These are phyloP conservation scores for Yamadazyma oceani DNA, from an alignment of 1,139 yeast genomes.

Conservation along the genomic window DNA sequence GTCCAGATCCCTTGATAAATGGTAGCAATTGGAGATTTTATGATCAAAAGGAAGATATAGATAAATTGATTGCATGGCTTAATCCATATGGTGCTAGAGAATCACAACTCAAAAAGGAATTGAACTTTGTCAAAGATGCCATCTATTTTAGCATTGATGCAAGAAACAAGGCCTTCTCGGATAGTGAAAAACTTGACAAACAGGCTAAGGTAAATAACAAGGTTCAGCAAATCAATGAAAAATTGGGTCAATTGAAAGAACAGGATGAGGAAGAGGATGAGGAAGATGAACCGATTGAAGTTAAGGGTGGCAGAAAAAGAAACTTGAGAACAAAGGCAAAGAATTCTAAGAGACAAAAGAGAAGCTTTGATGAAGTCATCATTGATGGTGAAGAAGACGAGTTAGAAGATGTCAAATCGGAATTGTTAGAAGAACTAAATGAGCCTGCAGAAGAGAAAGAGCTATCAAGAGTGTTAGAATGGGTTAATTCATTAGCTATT, in stretches of 20 bases:
- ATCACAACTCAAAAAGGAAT: slow-evolving; percentile 61
- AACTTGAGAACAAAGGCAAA: slow-evolving; percentile 15
- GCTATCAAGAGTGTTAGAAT: slow-evolving; percentile 48
- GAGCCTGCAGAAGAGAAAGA: slow-evolving; percentile 39
- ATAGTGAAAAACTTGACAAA: slow-evolving; percentile 42
- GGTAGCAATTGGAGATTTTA: slow-evolving; percentile 69
- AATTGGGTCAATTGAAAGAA: slow-evolving; percentile 3
- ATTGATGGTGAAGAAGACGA: slow-evolving; percentile 26
- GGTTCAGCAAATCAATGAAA: slow-evolving; percentile 27
- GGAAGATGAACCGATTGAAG: slow-evolving; percentile 19
- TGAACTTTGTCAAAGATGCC: slow-evolving; percentile 52
- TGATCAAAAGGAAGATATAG: slow-evolving; percentile 62
- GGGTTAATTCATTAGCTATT: slow-evolving; percentile 62
- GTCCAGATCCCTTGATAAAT: slow-evolving; percentile 51
- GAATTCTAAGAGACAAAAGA: slow-evolving; percentile 20
- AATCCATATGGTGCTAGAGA: slow-evolving; percentile 81
- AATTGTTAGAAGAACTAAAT: slow-evolving; percentile 28
- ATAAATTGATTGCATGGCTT: slow-evolving; percentile 61
- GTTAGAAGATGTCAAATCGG: slow-evolving; percentile 28
- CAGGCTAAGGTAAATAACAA: slow-evolving; percentile 41
- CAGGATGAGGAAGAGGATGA: slow-evolving; percentile 24
- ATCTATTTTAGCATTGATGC: slow-evolving; percentile 59
- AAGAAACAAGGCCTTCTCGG: slow-evolving; percentile 52
- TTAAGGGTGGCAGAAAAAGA: slow-evolving; percentile 18
- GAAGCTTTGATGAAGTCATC: slow-evolving; percentile 28